Conservation (phyloP, 495 filamentous ascomycete species). For the Xylaria longipes region DNA sequence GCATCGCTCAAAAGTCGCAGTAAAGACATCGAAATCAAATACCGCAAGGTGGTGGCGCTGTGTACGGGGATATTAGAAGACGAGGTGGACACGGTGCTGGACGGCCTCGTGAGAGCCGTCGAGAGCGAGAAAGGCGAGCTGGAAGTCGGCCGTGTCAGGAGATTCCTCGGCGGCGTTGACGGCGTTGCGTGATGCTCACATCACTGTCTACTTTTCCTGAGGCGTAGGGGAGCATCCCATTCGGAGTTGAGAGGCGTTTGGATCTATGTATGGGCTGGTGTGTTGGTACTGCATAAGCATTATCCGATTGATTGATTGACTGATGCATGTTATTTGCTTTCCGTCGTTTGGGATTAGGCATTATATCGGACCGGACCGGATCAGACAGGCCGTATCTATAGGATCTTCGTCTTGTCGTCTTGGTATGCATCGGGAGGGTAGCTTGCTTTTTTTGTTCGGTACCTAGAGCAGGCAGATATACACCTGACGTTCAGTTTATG, state of each 20-base stretch:
- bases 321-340: not conserved
- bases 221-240: not conserved
- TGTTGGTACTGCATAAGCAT: not conserved
- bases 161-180: constrained; percentile 77
- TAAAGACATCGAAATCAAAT: constrained; percentile 71
- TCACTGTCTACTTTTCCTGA: not conserved
- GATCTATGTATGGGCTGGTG: not conserved
- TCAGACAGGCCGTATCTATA: not conserved
- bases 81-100: constrained; percentile 68
- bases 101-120: constrained; percentile 68
- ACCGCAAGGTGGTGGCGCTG: constrained; percentile 70
- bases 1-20: constrained; percentile 63
- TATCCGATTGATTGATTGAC: not conserved
- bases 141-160: constrained; percentile 71
- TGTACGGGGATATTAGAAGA: constrained; percentile 70
- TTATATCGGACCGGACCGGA: not conserved
- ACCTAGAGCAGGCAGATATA: not conserved
- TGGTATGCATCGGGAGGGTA: not conserved
- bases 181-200: not conserved
- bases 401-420: not conserved
- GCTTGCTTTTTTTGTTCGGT: not conserved
- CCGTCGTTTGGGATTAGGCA: not conserved
- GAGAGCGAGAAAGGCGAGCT: constrained; percentile 74
- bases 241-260: not conserved
- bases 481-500: not conserved